A percentile compares a stretch with the other conserved stretches of the same genome.
These are phyloP conservation scores for Agrocybe praecox DNA, from an alignment of 768 basidiomycete species.

Conservation along the genomic window DNA sequence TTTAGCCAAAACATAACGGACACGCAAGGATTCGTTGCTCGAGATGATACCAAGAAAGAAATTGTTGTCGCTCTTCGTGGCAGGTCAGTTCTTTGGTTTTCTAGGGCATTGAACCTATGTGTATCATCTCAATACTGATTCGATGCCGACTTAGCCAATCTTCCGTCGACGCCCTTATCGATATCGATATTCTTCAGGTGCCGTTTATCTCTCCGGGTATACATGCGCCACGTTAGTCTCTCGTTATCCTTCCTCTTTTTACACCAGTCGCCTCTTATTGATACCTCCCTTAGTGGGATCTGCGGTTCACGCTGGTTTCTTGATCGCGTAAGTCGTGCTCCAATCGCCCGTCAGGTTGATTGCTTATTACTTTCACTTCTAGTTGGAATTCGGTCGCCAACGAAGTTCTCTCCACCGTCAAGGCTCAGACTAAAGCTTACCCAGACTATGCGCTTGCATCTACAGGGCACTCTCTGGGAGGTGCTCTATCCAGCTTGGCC, in stretches of 20 bases:
- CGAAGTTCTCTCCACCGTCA: conserved; percentile 35
- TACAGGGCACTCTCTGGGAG: conserved; percentile 53
- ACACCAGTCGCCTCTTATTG: not conserved
- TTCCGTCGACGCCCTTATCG: conserved; percentile 38
- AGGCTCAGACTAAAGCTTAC: conserved; percentile 30
- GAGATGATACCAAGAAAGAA: conserved; percentile 47
- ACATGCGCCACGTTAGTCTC: conserved; percentile 29
- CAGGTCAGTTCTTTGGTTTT: conserved; percentile 15
- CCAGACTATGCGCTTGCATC: conserved; percentile 39
- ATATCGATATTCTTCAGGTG: conserved; percentile 37
- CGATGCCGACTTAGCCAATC: conserved; percentile 30
- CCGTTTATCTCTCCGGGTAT: conserved; percentile 43
- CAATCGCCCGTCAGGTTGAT: not conserved
- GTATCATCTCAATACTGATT: not conserved
- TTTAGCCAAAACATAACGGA: conserved; percentile 29
- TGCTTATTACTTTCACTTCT: conserved; percentile 27
- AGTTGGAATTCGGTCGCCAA: conserved; percentile 41
- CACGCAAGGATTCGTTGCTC: conserved; percentile 51
- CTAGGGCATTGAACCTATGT: conserved; percentile 37
- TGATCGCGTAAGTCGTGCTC: conserved; percentile 35
- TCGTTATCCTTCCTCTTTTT: not conserved
- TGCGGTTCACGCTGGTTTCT: conserved; percentile 46
- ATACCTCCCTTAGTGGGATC: conserved; percentile 27
- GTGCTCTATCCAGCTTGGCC: conserved; percentile 45
- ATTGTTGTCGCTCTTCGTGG: conserved; percentile 39